Evolutionary conservation across 331 rosid species (phyloP), one percentile per base, ranked within the genome.

Genomic region (Ulmus americana): DNA sequence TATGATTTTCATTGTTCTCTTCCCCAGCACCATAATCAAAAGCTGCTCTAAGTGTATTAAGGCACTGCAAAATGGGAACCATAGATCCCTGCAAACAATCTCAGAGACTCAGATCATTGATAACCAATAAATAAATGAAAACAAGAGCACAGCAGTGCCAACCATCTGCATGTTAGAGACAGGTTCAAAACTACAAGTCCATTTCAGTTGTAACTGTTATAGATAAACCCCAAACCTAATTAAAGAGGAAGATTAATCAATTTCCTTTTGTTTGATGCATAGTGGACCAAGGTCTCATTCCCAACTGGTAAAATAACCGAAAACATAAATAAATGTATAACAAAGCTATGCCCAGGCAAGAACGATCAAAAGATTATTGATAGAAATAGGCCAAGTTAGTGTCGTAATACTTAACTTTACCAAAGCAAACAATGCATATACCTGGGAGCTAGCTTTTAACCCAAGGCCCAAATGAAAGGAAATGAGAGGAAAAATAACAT

Each of bases 51-150:
- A 92, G 77, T 50, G 85, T 86, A 70, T 85, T 80, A 68, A 92
- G 88, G 81, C 95, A 89, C 57, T 81, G 91, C 76, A 92, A 74
- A 63, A 92, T 88, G 18, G 95, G 95, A 65, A 73, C 82, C 82
- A 89, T 65, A 50, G 91, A 89, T 58, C 95, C 97, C 98, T 92
- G 86, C 82, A 70, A 64, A 74, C 61, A 75, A 74, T 64, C 45
- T 70, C 81, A 75, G 58, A 75, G 73, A 61, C 43, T 70, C 81
- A 75, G 58, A 63, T 57, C 77, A 73, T 72, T 56, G 52, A 69
- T 69, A 39, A 65, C 69, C 52, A 76, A 45, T 44, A 76, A 64
- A 69, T 65, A 55, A 38, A 54, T 10, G 39, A 3, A 54, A 54
- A n/a, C 11, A 3, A 10, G 10, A 53, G 39, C 7, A 53, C 40